Evolutionary conservation across 2,329 filamentous ascomycete species (phyloP).

Genomic region (Neofusicoccum kwambonambiense): DNA sequence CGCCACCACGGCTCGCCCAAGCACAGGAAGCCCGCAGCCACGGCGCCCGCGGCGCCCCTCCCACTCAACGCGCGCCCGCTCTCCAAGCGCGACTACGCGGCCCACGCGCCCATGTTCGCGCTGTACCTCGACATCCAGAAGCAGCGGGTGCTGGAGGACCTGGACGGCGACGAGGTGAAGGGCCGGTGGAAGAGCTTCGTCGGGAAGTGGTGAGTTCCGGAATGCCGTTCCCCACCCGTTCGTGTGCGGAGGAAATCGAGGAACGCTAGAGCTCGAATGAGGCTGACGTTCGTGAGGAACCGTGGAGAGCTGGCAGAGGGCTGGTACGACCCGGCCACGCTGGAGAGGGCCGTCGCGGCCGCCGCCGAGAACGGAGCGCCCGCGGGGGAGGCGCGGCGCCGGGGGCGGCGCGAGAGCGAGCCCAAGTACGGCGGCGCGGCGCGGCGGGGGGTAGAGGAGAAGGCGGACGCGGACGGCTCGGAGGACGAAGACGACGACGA

Average conservation of each 20-base stretch:
- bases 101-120: slow-evolving; percentile 71
- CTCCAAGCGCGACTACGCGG: slow-evolving; percentile 64
- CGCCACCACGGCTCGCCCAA: background rate
- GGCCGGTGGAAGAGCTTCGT: slow-evolving; percentile 94
- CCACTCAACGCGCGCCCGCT: slow-evolving; percentile 67
- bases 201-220: slow-evolving; percentile 68
- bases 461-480: too few species aligned
- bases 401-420: background rate
- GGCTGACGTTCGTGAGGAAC: slow-evolving; percentile 64
- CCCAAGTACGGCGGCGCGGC: background rate
- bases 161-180: slow-evolving; percentile 72
- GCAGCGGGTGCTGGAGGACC: slow-evolving; percentile 62
- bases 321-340: slow-evolving; percentile 85
- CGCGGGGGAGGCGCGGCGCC: background rate
- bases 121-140: slow-evolving; percentile 90
- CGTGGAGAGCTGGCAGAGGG: slow-evolving; percentile 79
- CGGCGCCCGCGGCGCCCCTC: slow-evolving; percentile 35
- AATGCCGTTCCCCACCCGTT: too few species aligned
- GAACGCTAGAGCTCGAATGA: too few species aligned
- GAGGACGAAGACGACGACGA: slow-evolving; percentile 42
- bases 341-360: slow-evolving; percentile 51
- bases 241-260: too few species aligned
- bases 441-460: background rate
- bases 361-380: slow-evolving; percentile 22
- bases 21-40: background rate